Evolutionary conservation across 169 alveolate genomes (phyloP).

Genomic region (Plasmodium malariae): DNA sequence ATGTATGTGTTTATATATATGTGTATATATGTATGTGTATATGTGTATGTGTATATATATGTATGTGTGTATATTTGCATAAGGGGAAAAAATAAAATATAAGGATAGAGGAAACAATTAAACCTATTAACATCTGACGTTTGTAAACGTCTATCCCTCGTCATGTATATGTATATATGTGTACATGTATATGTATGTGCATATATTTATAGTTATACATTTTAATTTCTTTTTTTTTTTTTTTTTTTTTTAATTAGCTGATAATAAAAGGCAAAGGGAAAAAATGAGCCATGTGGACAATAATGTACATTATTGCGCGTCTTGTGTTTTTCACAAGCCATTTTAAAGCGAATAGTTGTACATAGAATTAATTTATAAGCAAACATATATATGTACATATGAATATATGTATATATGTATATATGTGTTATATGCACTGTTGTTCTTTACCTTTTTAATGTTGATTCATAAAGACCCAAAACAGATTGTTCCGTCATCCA

Average conservation of each 20-base stretch:
- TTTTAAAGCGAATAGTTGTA: too few relatives aligned
- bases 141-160: too few relatives aligned
- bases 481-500: too few relatives aligned
- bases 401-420: background rate
- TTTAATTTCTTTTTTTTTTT: background rate
- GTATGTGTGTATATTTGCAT: background rate
- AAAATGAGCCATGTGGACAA: conserved; percentile 6
- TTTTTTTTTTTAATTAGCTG: conserved; percentile 6
- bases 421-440: background rate
- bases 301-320: conserved; percentile 17
- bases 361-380: background rate
- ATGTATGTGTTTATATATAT: background rate
- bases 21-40: background rate
- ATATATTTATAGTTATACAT: background rate
- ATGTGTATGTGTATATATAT: background rate
- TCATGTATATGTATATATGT: background rate
- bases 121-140: background rate
- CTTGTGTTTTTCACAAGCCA: background rate
- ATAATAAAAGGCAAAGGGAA: conserved; percentile 20
- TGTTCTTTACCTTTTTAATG: background rate
- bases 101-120: background rate
- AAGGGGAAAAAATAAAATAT: background rate
- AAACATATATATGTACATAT: background rate
- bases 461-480: background rate
- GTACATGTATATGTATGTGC: background rate